Conservation (phyloP, 768 basidiomycete species). For the Boletus rex-veris region DNA sequence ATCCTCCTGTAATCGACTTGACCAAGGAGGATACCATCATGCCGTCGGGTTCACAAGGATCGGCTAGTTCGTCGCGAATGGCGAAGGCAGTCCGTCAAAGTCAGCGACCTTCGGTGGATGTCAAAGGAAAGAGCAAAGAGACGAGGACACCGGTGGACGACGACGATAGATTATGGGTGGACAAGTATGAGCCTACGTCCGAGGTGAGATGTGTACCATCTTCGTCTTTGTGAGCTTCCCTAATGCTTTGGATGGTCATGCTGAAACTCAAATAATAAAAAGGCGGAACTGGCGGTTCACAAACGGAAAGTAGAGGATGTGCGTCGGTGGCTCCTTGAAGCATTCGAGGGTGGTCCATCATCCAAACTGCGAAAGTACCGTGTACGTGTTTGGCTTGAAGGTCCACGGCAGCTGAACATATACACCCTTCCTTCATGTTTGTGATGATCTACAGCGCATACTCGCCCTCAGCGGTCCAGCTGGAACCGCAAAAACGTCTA, state of each 20-base stretch:
- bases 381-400: constrained; percentile 40
- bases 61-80: neutral
- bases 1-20: constrained; percentile 22
- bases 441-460: constrained; percentile 54
- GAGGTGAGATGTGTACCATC: constrained; percentile 41
- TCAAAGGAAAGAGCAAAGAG: constrained; percentile 27
- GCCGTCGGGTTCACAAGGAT: constrained; percentile 5
- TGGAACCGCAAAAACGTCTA: constrained; percentile 88
- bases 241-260: neutral
- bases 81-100: neutral
- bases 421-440: neutral
- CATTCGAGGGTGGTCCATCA: constrained; percentile 63
- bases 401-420: neutral
- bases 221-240: neutral
- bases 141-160: neutral
- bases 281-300: constrained; percentile 80
- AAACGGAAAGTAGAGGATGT: constrained; percentile 76
- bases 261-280: neutral
- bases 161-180: constrained; percentile 53
- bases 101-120: constrained; percentile 2
- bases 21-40: constrained; percentile 10
- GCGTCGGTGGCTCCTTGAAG: constrained; percentile 68
- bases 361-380: constrained; percentile 69
- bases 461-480: constrained; percentile 85
- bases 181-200: constrained; percentile 57